Evolutionary conservation across 345 rosid species (phyloP), one percentile per base, ranked within the genome.

Genomic region (Pugionium cornutum): DNA sequence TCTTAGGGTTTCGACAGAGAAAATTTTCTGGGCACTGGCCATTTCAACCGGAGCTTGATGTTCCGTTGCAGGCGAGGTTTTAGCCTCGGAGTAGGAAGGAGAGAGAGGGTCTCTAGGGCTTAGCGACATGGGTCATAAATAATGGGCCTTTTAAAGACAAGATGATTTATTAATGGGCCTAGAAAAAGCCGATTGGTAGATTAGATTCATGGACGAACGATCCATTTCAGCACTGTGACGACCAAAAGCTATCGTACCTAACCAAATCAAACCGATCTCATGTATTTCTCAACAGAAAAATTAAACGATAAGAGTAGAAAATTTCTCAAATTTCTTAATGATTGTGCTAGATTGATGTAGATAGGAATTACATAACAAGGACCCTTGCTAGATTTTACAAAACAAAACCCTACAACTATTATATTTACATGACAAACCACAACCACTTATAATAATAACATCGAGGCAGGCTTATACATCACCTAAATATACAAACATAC

Each of bases 1-100:
- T 3, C 83, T 83, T 44, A 88, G 83, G 69, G 71, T 68, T 52
- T 90, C 91, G 0, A 84, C 67, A 1, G 84, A 81, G 61, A 86
- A 71, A 29, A 83, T 58, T 78, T 71, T 82, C 61, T 59, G 77
- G 29, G 77, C 63, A 36, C 78, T 73, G 52, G 82, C 82, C 94
- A 84, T 87, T 50, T 44, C 26, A 45, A n/a, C n/a, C 49, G 65
- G 65, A 56, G 69, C 46, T 64, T 54, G 56, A 42, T 1, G 39
- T 30, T n/a, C 62, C 43, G 46, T 56, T 49, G 48, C 76, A 43
- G 48, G 50, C 28, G 44, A 53, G 70, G 62, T 52, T 50, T 72
- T 18, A 32, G 66, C 37, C 11, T 18, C 7, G 4, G 36, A 18
- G 33, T 27, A 4, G 2, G 25, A 30, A 1, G 29, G 10, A 18